A percentile compares a stretch with the other conserved stretches of the same genome.
Conservation (phyloP, 2,329 filamentous ascomycete genomes). For the Pseudocercospora musae region DNA sequence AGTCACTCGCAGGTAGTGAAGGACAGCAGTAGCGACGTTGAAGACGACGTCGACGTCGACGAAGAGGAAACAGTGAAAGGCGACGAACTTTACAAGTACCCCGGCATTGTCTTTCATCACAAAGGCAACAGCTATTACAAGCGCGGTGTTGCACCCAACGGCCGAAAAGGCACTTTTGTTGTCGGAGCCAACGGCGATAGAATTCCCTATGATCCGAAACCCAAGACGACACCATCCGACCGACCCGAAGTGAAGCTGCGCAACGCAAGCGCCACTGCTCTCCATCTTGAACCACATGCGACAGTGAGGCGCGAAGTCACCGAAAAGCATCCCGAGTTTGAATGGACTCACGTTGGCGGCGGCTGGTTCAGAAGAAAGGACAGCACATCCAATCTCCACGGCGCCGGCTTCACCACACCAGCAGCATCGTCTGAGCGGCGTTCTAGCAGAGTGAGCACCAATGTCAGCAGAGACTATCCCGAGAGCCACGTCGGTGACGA, state of each 20-base stretch:
- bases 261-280: neutral
- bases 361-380: constrained; percentile 23
- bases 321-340: constrained; percentile 17
- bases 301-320: constrained; percentile 6
- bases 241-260: neutral
- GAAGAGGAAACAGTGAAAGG: constrained; percentile 18
- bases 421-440: constrained; percentile 21
- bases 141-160: constrained; percentile 26
- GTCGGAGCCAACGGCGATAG: constrained; percentile 12
- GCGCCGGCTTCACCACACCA: constrained; percentile 10
- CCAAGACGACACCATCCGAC: neutral
- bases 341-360: constrained; percentile 24
- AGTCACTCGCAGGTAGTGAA: constrained; percentile 15
- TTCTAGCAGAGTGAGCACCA: constrained; percentile 20
- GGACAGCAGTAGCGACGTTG: constrained; percentile 16
- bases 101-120: constrained; percentile 29
- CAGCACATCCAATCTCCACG: constrained; percentile 7
- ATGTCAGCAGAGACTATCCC: constrained; percentile 15
- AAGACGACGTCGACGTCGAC: constrained; percentile 7
- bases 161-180: constrained; percentile 21
- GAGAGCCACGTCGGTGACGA: constrained; percentile 18
- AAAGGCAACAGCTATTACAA: constrained; percentile 34
- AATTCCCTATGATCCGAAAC: neutral
- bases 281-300: neutral
- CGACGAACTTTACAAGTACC: constrained; percentile 23